Evolutionary conservation across 768 basidiomycete species (phyloP).

Genomic region (Zangia roseola): DNA sequence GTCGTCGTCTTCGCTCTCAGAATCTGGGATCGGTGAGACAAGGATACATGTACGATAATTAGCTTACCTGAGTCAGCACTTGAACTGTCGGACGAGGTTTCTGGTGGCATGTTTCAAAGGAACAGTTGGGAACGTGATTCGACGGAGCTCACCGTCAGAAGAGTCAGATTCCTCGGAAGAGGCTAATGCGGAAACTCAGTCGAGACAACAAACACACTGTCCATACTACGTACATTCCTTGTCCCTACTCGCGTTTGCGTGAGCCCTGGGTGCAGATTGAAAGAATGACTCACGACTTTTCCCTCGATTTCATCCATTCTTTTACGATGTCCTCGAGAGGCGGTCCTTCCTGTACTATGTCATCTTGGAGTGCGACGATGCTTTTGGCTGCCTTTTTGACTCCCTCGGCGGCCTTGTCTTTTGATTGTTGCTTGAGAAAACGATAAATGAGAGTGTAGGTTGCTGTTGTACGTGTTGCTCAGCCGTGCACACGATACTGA

Average conservation of each 20-base stretch:
- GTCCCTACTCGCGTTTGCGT: slow-evolving; percentile 12
- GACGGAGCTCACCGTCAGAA: slow-evolving; percentile 23
- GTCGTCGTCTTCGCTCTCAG: slow-evolving; percentile 10
- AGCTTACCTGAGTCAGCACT: slow-evolving; percentile 24
- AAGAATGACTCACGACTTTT: slow-evolving; percentile 27
- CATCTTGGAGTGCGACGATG: slow-evolving; percentile 59
- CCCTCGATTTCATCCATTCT: slow-evolving; percentile 52
- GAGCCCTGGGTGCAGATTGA: background rate
- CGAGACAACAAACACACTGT: background rate
- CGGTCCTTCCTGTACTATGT: slow-evolving; percentile 45
- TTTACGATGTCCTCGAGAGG: slow-evolving; percentile 62
- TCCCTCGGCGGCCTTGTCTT: slow-evolving; percentile 69
- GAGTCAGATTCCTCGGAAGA: slow-evolving; percentile 26
- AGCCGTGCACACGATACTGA: slow-evolving; percentile 7
- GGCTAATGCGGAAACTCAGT: slow-evolving; percentile 13
- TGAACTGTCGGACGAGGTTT: slow-evolving; percentile 20
- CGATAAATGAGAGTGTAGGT: slow-evolving; percentile 76
- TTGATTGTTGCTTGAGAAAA: slow-evolving; percentile 65
- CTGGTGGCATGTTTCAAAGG: slow-evolving; percentile 6
- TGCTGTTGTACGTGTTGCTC: slow-evolving; percentile 38
- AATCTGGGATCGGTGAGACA: slow-evolving; percentile 12
- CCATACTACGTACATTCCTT: slow-evolving; percentile 27
- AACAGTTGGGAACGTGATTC: background rate
- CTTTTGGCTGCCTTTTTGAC: slow-evolving; percentile 72
- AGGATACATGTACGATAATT: slow-evolving; percentile 6